Evolutionary conservation across 1,284 basidiomycete genomes (phyloP), one percentile per base, ranked within the genome.

Genomic region (Microbotryomycetes sp.): DNA sequence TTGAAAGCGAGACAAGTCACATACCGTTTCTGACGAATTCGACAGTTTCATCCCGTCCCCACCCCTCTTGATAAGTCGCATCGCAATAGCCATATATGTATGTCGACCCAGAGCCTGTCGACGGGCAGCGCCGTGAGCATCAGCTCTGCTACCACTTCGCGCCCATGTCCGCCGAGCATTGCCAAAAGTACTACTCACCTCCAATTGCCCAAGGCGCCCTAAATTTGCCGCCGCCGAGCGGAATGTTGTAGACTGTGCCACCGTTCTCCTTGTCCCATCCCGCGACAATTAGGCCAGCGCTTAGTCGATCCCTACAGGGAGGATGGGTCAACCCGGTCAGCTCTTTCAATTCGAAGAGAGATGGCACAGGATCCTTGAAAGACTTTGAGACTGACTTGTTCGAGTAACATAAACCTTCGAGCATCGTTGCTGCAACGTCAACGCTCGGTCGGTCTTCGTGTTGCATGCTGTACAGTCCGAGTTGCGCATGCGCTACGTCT

Each of bases 1-100:
- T n/a, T n/a, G 3, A 24, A 15, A 28, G 48, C 41, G 11, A 52
- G 45, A 4, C 21, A n/a, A 5, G 21, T 56, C 45, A 83, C 91
- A 66, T 73, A 94, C 91, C 91, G 78, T 98, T 96, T 79, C 86
- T 89, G 59, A 98, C 94, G 75, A 98, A 98, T 50, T 93, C 81
- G 61, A 99, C 77, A 0, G 93, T 97, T 78, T 97, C 83, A 48
- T 92, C 89, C 69, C 83, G 83, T 3, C 83, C 85, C 93, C 90
- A 94, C n/a, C 88, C 91, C 41, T 94, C 91, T 74, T 84, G 79
- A 77, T 89, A 99, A n/a, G 91, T 97, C 29, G 96, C 91, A 76
- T 99, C 96, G 74, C 96, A 98, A 78, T 96, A 98, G 52, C 94
- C 96, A 74, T 98, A 98, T 21, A 98, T 92, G 75, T 97, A 99